phyloP scores from a whole-genome alignment of 2,329 filamentous ascomycete species.

The Xylariaceae sp. region DNA sequence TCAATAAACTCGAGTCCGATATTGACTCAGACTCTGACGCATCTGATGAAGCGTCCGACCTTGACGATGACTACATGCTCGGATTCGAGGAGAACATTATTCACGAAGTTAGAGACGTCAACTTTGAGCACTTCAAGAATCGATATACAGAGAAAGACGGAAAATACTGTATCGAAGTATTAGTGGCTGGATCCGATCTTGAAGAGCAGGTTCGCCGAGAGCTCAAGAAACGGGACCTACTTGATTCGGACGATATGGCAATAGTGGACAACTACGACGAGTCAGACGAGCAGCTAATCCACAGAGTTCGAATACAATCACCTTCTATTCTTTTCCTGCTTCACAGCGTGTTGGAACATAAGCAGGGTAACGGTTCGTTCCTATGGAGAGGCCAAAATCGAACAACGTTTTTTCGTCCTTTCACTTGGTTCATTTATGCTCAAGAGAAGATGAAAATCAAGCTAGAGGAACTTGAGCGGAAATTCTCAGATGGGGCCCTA shows the following conservation, averaged over 20 bases:
- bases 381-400: conserved; percentile 14
- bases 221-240: neutral
- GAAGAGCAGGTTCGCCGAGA: conserved; percentile 11
- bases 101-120: conserved; percentile 5
- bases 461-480: no score
- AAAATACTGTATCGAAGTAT: conserved; percentile 13
- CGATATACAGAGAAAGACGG: conserved; percentile 8
- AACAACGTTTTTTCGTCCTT: conserved; percentile 8
- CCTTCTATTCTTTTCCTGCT: conserved; percentile 6
- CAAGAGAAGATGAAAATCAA: no score
- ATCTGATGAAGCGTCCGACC: conserved; percentile 2
- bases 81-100: conserved; percentile 10
- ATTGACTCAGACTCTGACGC: neutral
- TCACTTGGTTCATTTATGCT: conserved; percentile 1
- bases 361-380: neutral
- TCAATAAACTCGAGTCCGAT: neutral
- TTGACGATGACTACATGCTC: conserved; percentile 1
- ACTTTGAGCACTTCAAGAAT: conserved; percentile 20
- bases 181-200: conserved; percentile 3
- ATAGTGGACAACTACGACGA: conserved; percentile 1
- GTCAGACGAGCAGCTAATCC: conserved; percentile 9
- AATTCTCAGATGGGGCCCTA: no score
- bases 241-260: neutral
- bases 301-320: conserved; percentile 11
- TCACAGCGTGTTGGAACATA: neutral